Evolutionary conservation across 352 stramenopile species (phyloP).

Genomic region (Globisporangium sylvaticum): DNA sequence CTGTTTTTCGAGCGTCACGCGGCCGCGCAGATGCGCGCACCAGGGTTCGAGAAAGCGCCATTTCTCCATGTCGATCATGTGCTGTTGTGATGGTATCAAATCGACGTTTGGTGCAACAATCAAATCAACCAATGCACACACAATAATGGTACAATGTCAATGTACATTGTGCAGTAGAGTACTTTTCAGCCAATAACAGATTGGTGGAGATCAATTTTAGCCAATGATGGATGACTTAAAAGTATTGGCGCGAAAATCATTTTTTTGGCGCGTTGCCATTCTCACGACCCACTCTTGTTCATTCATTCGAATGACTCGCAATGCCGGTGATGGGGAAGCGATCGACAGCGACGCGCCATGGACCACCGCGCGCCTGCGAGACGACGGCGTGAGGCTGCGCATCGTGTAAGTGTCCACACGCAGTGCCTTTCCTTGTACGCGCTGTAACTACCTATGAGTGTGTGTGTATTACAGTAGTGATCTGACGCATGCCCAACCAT

Average conservation of each 20-base stretch:
- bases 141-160: neutral
- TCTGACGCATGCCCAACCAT: neutral
- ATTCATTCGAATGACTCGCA: neutral
- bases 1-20: constrained; percentile 5
- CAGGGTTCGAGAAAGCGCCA: constrained; percentile 10
- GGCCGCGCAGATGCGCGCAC: constrained; percentile 11
- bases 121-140: too few relatives aligned
- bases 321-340: neutral
- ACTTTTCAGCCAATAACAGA: too few relatives aligned
- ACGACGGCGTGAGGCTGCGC: constrained; percentile 50
- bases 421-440: neutral
- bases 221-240: too few relatives aligned
- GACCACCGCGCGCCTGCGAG: constrained; percentile 36
- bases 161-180: too few relatives aligned
- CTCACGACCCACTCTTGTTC: neutral
- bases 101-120: neutral
- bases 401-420: constrained; percentile 39
- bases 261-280: neutral
- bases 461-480: neutral
- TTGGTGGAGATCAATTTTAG: too few relatives aligned
- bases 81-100: neutral
- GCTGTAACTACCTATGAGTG: neutral
- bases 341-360: constrained; percentile 14
- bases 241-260: constrained; percentile 1
- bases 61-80: constrained; percentile 15